Conservation (phyloP, 495 filamentous ascomycete genomes). For the Astrocystis sublimbata region DNA sequence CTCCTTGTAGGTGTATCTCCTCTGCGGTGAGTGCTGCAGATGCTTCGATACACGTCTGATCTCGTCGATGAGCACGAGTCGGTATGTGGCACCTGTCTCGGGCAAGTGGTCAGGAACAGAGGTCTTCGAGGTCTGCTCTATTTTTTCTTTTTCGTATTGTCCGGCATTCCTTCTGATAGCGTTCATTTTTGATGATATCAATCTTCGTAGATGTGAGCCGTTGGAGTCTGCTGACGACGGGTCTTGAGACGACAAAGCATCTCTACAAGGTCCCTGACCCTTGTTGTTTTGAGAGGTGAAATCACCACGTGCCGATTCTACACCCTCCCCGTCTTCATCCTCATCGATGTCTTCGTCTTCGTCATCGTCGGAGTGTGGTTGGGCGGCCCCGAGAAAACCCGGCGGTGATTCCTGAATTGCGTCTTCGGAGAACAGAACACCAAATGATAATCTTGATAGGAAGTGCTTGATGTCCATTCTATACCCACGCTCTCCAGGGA, state of each 20-base stretch:
- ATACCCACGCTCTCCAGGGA: slow-evolving; percentile 66
- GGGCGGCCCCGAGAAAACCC: slow-evolving; percentile 46
- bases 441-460: slow-evolving; percentile 38
- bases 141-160: neutral
- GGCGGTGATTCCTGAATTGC: slow-evolving; percentile 34
- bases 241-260: neutral
- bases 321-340: neutral
- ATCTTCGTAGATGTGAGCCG: neutral
- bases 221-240: slow-evolving; percentile 10
- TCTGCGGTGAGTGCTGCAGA: slow-evolving; percentile 57
- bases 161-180: neutral
- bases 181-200: neutral
- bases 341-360: slow-evolving; percentile 20
- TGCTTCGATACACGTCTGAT: slow-evolving; percentile 67
- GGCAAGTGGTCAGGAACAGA: neutral
- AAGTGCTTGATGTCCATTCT: slow-evolving; percentile 42
- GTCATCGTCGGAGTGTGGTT: slow-evolving; percentile 21
- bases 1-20: slow-evolving; percentile 74
- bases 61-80: slow-evolving; percentile 66
- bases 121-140: neutral
- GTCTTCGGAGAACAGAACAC: slow-evolving; percentile 37
- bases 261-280: slow-evolving; percentile 17
- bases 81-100: slow-evolving; percentile 56
- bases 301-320: slow-evolving; percentile 18
- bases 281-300: slow-evolving; percentile 24